Base-by-base conservation (phyloP, 331 rosid species). In the Telfairia occidentalis region DNA sequence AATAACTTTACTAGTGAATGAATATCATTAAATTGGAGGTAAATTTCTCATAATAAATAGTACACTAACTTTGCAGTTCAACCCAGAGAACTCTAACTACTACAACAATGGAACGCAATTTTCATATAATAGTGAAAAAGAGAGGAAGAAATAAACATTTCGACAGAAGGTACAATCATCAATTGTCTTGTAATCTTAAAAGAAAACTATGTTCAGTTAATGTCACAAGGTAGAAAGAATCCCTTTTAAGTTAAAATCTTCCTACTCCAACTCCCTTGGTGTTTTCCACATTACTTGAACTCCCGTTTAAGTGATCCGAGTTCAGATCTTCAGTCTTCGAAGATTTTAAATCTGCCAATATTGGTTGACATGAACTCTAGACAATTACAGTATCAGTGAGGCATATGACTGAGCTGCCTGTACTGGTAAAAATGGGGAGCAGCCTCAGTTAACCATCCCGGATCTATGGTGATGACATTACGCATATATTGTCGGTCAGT, bases 401-500 rank as follows among this genome's bases (percentile, higher is more conserved):
- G 34, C 83, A 84, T 85, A 73, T 80, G 83, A 69, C 82, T 76
- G 48, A 80, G 88, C 24, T 80, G 84, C 49, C 86, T 91, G 58
- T 81, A 77, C 79, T 88, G 88, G 90, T 91, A 91, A 83, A 91
- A 94, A 81, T 94, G 98, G 23, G 97, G 96, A 58, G 97, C 98
- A 57, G 85, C 95, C 80, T 89, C 98, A 50, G 80, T 66, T 54
- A 94, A 83, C 86, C 95, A 89, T 7, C 97, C 87, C 13, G 89
- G 96, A 65, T 94, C 98, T n/a, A 94, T 83, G 53, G 92, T 73
- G 77, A 85, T 83, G 42, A 94, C 96, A 78, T 94, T 94, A 28
- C 98, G 95, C 95, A 91, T 87, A 82, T 94, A 94, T 57, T 91
- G 97, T 61, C 88, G 76, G 74, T 94, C 97, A 24, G 98, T 94